Evolutionary conservation across 2,329 filamentous ascomycete species (phyloP).

Genomic region (Fonsecaea nubica): DNA sequence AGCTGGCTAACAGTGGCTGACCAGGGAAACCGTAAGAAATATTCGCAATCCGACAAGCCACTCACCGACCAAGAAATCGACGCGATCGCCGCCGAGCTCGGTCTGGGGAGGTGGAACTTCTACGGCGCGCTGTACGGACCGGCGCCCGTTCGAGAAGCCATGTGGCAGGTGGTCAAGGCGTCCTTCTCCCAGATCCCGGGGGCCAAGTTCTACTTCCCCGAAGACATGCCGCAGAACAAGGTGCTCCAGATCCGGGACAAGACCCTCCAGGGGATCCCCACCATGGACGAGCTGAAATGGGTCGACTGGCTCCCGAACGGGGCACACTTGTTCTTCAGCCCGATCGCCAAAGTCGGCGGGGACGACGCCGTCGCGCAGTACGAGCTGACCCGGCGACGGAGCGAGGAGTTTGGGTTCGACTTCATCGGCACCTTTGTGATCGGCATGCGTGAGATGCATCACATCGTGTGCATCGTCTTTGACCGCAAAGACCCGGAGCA

Average conservation of each 20-base stretch:
- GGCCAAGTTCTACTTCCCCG: constrained; percentile 52
- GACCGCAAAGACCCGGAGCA: constrained; percentile 52
- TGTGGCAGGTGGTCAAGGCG: constrained; percentile 51
- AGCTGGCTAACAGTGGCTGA: too few relatives aligned
- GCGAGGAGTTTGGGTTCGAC: constrained; percentile 57
- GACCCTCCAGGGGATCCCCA: constrained; percentile 41
- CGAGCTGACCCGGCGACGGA: constrained; percentile 49
- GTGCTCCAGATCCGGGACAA: constrained; percentile 43
- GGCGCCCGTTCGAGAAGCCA: constrained; percentile 43
- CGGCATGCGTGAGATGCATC: constrained; percentile 62
- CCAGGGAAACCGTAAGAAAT: constrained; percentile 41
- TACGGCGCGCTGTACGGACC: constrained; percentile 57
- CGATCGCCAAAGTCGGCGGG: constrained; percentile 58
- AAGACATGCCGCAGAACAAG: constrained; percentile 47
- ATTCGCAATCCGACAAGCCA: constrained; percentile 44
- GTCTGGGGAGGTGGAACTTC: constrained; percentile 59
- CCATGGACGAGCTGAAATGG: constrained; percentile 50
- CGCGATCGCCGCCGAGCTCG: constrained; percentile 49
- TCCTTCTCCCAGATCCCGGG: constrained; percentile 54
- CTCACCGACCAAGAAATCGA: constrained; percentile 52
- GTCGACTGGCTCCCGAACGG: constrained; percentile 62
- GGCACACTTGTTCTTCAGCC: constrained; percentile 60
- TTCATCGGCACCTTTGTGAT: constrained; percentile 60
- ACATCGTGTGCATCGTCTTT: constrained; percentile 63
- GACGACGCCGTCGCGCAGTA: constrained; percentile 56